A percentile compares a stretch with the other conserved stretches of the same genome.
These are phyloP conservation scores for Arachis hypogaea DNA, from an alignment of 306 rosid genomes.

Conservation along the genomic window DNA sequence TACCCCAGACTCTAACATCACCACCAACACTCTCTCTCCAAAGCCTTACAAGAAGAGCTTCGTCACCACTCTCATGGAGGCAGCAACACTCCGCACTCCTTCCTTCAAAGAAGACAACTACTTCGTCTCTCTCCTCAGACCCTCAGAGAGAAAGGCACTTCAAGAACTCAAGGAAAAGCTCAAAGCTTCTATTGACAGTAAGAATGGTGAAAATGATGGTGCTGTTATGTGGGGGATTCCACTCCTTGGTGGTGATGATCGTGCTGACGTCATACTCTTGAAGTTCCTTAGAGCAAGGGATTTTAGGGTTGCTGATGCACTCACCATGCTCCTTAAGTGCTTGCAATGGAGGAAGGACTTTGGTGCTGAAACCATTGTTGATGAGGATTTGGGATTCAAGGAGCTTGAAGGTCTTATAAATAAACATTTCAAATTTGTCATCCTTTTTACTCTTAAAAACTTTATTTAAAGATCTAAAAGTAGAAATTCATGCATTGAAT, in stretches of 20 bases:
- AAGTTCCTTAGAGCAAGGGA: constrained; percentile 94
- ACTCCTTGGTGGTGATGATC: constrained; percentile 64
- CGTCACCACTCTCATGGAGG: constrained; percentile 70
- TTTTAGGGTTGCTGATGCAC: constrained; percentile 71
- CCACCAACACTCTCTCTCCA: constrained; percentile 41
- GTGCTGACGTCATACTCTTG: constrained; percentile 80
- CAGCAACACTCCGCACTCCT: constrained; percentile 55
- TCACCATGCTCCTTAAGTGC: constrained; percentile 68
- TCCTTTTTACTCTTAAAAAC: too few species aligned
- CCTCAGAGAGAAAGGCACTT: constrained; percentile 80
- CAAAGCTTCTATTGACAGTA: not conserved
- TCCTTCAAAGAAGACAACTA: constrained; percentile 88
- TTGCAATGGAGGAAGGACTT: constrained; percentile 82
- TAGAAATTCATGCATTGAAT: too few species aligned
- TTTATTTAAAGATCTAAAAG: too few species aligned
- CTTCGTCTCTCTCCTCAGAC: constrained; percentile 59
- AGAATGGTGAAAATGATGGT: constrained; percentile 1
- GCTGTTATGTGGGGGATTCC: constrained; percentile 78
- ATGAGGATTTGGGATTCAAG: constrained; percentile 83
- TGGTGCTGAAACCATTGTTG: constrained; percentile 61
- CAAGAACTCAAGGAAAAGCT: constrained; percentile 71
- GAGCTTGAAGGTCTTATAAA: constrained; percentile 70
- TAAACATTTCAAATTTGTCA: too few species aligned
- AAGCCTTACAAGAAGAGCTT: constrained; percentile 71
- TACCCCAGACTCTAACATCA: constrained; percentile 43